A percentile compares a stretch with the other conserved stretches of the same genome.
Evolutionary conservation across 306 rosid genomes (phyloP).

Genomic region (Vigna angularis): DNA sequence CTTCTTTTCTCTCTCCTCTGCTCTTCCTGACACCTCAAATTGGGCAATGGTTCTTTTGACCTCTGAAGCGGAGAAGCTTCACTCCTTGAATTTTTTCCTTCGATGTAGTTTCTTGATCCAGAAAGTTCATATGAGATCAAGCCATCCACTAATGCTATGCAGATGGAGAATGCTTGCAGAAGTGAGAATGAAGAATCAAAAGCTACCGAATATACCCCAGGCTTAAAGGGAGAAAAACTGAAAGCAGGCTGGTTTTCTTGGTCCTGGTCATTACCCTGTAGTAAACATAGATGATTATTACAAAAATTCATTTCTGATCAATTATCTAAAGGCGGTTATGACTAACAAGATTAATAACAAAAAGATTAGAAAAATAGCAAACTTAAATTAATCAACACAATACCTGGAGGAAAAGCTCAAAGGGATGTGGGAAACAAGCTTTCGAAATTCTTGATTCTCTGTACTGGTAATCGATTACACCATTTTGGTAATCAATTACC

Average conservation of each 20-base stretch:
- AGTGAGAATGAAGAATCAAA: conserved; percentile 73
- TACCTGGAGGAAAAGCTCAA: conserved; percentile 87
- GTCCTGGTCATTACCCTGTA: conserved; percentile 68
- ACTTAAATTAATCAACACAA: conserved; percentile 31
- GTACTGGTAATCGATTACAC: no score
- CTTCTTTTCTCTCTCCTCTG: no score
- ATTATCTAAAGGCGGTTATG: conserved; percentile 13
- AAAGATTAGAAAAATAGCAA: conserved; percentile 14
- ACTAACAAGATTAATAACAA: conserved; percentile 11
- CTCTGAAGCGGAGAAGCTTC: no score
- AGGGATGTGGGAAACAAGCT: conserved; percentile 51
- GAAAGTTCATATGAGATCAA: conserved; percentile 58
- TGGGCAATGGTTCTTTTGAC: no score
- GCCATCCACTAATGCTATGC: conserved; percentile 83
- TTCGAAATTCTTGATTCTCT: conserved; percentile 55
- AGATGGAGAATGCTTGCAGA: conserved; percentile 90
- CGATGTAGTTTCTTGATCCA: conserved; percentile 54
- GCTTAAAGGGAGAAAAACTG: conserved; percentile 66
- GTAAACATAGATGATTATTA: conserved; percentile 39
- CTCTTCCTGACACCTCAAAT: no score
- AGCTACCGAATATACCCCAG: conserved; percentile 77
- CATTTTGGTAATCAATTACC: no score
- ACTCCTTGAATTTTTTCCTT: conserved; percentile 49
- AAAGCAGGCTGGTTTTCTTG: conserved; percentile 62
- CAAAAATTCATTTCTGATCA: conserved; percentile 26